Percentiles rank a stretch among this genome's conserved stretches.
Conservation (phyloP, 2,329 filamentous ascomycete genomes). For the Aspergillus carbonarius region DNA sequence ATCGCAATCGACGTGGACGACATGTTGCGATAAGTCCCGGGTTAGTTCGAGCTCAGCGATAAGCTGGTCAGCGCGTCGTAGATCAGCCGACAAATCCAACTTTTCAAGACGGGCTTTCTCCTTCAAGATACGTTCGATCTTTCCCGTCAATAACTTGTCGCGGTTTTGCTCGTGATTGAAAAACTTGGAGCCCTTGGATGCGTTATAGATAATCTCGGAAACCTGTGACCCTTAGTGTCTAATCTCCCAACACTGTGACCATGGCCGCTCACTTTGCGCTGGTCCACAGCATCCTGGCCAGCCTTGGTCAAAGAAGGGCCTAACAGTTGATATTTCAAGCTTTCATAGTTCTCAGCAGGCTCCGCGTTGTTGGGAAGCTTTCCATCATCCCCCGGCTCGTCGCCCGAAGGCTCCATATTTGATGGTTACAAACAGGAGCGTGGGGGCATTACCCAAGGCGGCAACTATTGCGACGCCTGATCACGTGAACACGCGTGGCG, state of each 20-base stretch:
- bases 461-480: constrained; percentile 28
- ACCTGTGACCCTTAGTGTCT: constrained; percentile 54
- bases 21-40: constrained; percentile 77
- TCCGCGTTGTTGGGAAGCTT: constrained; percentile 3
- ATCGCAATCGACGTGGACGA: constrained; percentile 95
- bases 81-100: constrained; percentile 69
- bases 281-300: constrained; percentile 90
- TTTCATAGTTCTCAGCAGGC: constrained; percentile 49
- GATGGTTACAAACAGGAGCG: background rate
- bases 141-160: constrained; percentile 78
- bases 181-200: constrained; percentile 93
- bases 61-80: constrained; percentile 75
- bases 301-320: constrained; percentile 92
- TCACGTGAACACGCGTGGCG: constrained; percentile 43
- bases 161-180: constrained; percentile 86
- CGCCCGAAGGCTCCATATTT: constrained; percentile 24
- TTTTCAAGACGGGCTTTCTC: constrained; percentile 75
- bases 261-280: constrained; percentile 64
- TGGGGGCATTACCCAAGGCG: constrained; percentile 19
- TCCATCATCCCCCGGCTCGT: constrained; percentile 13
- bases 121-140: constrained; percentile 75
- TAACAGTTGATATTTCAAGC: constrained; percentile 84
- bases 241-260: background rate
- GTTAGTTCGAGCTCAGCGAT: constrained; percentile 75
- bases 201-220: constrained; percentile 94